Percentiles rank a stretch among this genome's conserved stretches.
Evolutionary conservation across 495 filamentous ascomycete genomes (phyloP).

Genomic region (Talaromyces proteolyticus): DNA sequence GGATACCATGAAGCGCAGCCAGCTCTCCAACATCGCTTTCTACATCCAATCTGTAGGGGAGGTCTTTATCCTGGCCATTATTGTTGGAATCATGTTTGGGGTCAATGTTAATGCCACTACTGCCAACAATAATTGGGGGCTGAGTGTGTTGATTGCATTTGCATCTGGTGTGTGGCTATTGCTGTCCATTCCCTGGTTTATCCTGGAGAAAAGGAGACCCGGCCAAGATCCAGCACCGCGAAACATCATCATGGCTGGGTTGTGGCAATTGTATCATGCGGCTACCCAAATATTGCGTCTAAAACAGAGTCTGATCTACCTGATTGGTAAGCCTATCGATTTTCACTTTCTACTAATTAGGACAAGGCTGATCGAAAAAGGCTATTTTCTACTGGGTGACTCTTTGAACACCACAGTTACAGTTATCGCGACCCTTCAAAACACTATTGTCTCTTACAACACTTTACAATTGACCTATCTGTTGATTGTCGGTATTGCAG

Average conservation of each 20-base stretch:
- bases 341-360: not conserved
- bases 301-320: constrained; percentile 58
- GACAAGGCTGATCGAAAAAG: not conserved
- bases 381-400: constrained; percentile 32
- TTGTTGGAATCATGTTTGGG: constrained; percentile 58
- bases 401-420: constrained; percentile 44
- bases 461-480: constrained; percentile 49
- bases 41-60: constrained; percentile 56
- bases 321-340: constrained; percentile 53
- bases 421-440: constrained; percentile 53
- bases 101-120: constrained; percentile 50
- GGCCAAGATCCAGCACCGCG: constrained; percentile 44
- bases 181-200: constrained; percentile 45
- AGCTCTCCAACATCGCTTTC: constrained; percentile 55
- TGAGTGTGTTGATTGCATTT: constrained; percentile 60
- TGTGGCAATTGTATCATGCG: constrained; percentile 54
- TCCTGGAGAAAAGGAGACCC: constrained; percentile 43
- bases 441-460: constrained; percentile 54
- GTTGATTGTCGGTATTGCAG: constrained; percentile 52
- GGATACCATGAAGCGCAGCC: constrained; percentile 57
- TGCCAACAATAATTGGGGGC: constrained; percentile 58
- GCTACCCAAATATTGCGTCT: constrained; percentile 53
- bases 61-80: constrained; percentile 53
- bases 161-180: constrained; percentile 51
- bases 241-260: constrained; percentile 47